These are phyloP conservation scores for Leccinum broughii DNA, from an alignment of 768 basidiomycete species.

Conservation along the genomic window DNA sequence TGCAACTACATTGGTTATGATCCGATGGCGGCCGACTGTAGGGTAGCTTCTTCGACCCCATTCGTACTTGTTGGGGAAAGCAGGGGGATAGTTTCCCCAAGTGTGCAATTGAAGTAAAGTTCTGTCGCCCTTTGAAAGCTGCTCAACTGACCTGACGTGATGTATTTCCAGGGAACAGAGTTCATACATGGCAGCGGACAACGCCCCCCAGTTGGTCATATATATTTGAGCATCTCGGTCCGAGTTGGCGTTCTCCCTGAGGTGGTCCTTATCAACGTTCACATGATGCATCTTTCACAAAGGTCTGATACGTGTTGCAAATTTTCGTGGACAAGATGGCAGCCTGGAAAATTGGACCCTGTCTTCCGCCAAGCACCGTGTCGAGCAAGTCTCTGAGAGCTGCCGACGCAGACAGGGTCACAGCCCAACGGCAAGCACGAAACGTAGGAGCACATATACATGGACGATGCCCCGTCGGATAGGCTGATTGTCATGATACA, in stretches of 20 bases:
- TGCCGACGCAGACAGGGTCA: not conserved
- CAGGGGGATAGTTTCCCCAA: not conserved
- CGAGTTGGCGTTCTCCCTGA: not conserved
- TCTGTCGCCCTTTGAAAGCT: not conserved
- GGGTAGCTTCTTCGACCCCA: not conserved
- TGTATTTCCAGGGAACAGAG: not conserved
- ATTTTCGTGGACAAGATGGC: not conserved
- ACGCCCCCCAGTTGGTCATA: not conserved
- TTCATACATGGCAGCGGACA: not conserved
- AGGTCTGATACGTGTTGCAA: not conserved
- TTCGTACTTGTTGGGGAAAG: not conserved
- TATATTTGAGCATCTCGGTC: not conserved
- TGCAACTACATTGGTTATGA: not conserved
- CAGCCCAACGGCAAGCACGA: not conserved
- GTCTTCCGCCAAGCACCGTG: not conserved
- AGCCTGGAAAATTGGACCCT: not conserved
- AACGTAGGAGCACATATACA: not conserved
- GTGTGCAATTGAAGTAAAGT: not conserved
- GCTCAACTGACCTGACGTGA: not conserved
- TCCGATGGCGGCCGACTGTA: not conserved
- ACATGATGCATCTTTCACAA: not conserved
- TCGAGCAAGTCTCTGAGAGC: not conserved
- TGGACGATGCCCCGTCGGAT: not conserved
- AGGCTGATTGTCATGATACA: not conserved
- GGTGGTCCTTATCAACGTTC: not conserved